phyloP scores from a whole-genome alignment of 768 basidiomycete species.

The Naganishia randhawae region DNA sequence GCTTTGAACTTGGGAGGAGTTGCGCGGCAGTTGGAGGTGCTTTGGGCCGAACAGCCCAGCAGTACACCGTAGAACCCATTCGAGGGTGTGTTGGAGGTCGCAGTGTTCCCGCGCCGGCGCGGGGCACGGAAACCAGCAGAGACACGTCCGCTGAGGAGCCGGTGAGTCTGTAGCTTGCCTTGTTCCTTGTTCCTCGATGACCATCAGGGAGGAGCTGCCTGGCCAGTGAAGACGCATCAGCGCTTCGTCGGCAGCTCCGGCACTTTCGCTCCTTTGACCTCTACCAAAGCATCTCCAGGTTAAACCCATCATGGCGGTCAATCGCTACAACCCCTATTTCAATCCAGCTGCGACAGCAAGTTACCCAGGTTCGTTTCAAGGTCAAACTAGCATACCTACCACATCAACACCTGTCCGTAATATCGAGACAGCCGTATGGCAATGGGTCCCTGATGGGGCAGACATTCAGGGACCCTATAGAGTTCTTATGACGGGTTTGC shows the following conservation, averaged over 20 bases:
- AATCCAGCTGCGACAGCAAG: background rate
- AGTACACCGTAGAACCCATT: background rate
- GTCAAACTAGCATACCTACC: background rate
- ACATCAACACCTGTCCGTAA: background rate
- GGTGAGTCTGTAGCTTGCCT: background rate
- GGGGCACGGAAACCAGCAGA: too few species aligned
- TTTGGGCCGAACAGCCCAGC: background rate
- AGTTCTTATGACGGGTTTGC: constrained; percentile 26
- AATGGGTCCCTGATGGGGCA: constrained; percentile 22
- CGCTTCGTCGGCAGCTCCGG: too few species aligned
- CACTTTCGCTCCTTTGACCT: background rate
- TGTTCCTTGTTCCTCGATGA: background rate
- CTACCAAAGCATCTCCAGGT: background rate
- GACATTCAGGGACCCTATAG: constrained; percentile 19
- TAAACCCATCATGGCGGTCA: constrained; percentile 16
- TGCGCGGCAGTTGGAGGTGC: background rate
- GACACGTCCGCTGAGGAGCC: too few species aligned
- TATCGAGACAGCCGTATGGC: constrained; percentile 17
- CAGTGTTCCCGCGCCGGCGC: background rate
- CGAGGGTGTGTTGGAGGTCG: constrained; percentile 4
- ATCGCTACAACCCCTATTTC: constrained; percentile 26
- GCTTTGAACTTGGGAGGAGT: background rate
- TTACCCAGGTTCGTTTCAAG: background rate
- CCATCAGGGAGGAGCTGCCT: too few species aligned
- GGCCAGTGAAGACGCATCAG: too few species aligned